phyloP scores from a whole-genome alignment of 2,329 filamentous ascomycete species.

The Verticillium zaregamsianum region DNA sequence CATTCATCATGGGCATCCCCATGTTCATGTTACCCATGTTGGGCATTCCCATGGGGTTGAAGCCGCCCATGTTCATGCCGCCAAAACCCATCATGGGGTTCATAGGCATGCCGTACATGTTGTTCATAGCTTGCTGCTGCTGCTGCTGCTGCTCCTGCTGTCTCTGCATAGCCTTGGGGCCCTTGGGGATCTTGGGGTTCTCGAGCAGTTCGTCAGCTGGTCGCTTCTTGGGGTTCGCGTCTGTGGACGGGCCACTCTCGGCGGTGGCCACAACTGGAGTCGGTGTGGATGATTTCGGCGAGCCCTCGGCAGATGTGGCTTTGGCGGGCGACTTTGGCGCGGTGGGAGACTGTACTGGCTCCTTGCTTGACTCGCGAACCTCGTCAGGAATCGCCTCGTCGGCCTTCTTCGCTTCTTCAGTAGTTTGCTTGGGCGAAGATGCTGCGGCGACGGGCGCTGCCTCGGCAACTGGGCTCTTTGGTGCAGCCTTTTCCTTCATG shows the following conservation, averaged over 20 bases:
- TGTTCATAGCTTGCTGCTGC: slow-evolving; percentile 42
- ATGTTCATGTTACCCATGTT: slow-evolving; percentile 17
- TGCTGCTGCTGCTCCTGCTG: slow-evolving; percentile 46
- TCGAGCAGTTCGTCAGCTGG: slow-evolving; percentile 69
- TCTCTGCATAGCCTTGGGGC: slow-evolving; percentile 60
- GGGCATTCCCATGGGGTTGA: slow-evolving; percentile 27
- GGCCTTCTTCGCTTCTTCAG: slow-evolving; percentile 6
- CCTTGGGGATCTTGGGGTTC: slow-evolving; percentile 62
- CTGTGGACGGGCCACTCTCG: slow-evolving; percentile 16
- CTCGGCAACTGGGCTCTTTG: slow-evolving; percentile 40
- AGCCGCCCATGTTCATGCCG: slow-evolving; percentile 20
- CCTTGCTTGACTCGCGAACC: slow-evolving; percentile 15
- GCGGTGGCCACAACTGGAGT: slow-evolving; percentile 18
- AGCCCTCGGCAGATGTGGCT: slow-evolving; percentile 33
- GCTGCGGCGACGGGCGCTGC: slow-evolving; percentile 21
- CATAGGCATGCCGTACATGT: slow-evolving; percentile 22
- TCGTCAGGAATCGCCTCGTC: slow-evolving; percentile 13
- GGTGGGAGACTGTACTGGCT: slow-evolving; percentile 11
- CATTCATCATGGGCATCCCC: slow-evolving; percentile 17
- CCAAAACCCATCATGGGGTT: slow-evolving; percentile 22
- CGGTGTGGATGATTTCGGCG: slow-evolving; percentile 23
- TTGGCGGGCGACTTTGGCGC: slow-evolving; percentile 15
- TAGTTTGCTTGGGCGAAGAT: slow-evolving; percentile 22
- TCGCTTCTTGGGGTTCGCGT: slow-evolving; percentile 65
- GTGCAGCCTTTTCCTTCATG: slow-evolving; percentile 52